These are phyloP conservation scores for Metarhizium brunneum DNA, from an alignment of 2,329 filamentous ascomycete species.

Conservation along the genomic window DNA sequence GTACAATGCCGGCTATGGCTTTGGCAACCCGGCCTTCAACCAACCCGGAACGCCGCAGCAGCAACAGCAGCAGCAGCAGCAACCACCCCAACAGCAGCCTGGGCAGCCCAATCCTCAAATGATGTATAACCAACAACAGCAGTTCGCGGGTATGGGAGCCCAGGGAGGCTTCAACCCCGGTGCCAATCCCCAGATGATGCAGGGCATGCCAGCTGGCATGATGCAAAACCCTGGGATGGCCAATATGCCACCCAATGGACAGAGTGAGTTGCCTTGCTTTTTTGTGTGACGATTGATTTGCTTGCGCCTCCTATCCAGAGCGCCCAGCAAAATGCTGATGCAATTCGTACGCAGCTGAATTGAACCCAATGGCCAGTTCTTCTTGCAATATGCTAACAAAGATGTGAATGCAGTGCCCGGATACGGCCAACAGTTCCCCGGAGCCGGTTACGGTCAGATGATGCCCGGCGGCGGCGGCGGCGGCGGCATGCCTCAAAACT, in stretches of 20 bases:
- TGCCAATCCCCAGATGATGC: slow-evolving; percentile 47
- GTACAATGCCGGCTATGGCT: slow-evolving; percentile 48
- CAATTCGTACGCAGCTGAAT: neutral
- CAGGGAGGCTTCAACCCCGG: slow-evolving; percentile 41
- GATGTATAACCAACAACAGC: slow-evolving; percentile 50
- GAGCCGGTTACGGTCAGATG: slow-evolving; percentile 46
- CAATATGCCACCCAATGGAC: slow-evolving; percentile 49
- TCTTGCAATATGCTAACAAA: slow-evolving; percentile 8
- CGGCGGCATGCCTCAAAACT: slow-evolving; percentile 43
- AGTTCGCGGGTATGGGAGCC: slow-evolving; percentile 43
- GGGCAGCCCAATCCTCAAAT: slow-evolving; percentile 38
- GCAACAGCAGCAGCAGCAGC: slow-evolving; percentile 34
- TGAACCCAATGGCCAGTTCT: neutral
- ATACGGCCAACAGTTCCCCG: slow-evolving; percentile 49
- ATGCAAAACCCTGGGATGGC: slow-evolving; percentile 54
- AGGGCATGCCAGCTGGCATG: slow-evolving; percentile 46
- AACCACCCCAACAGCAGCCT: slow-evolving; percentile 32
- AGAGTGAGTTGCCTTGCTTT: slow-evolving; percentile 39
- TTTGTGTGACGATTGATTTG: neutral
- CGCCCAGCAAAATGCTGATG: too few relatives aligned
- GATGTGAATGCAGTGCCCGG: slow-evolving; percentile 37
- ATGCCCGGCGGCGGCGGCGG: slow-evolving; percentile 26
- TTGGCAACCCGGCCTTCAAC: slow-evolving; percentile 40
- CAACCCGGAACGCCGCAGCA: slow-evolving; percentile 30
- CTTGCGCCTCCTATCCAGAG: neutral